phyloP scores from a whole-genome alignment of 768 basidiomycete species.

The Chlorophyllum brunneum region DNA sequence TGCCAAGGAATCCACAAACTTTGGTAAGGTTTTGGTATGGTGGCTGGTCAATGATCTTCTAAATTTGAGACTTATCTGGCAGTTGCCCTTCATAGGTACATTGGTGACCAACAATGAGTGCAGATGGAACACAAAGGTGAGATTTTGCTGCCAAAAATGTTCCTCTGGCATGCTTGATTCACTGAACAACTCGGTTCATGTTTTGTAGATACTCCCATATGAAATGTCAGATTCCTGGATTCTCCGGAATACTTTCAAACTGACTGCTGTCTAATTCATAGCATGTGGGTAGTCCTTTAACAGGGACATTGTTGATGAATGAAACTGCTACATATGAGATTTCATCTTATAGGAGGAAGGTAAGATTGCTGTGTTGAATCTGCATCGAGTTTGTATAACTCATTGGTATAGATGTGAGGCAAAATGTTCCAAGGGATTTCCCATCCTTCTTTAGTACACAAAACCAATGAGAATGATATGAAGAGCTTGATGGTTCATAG shows the following conservation, averaged over 20 bases:
- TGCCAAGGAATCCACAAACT: slow-evolving; percentile 31
- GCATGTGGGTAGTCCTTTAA: slow-evolving; percentile 26
- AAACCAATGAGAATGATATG: slow-evolving; percentile 39
- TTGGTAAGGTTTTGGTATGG: slow-evolving; percentile 15
- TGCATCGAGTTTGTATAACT: slow-evolving; percentile 35
- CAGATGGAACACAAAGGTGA: background rate
- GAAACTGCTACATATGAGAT: slow-evolving; percentile 20
- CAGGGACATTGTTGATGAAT: slow-evolving; percentile 28
- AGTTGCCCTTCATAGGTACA: slow-evolving; percentile 29
- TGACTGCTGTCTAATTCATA: slow-evolving; percentile 20
- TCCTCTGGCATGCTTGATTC: slow-evolving; percentile 23
- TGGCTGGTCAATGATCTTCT: slow-evolving; percentile 29
- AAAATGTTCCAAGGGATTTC: slow-evolving; percentile 25
- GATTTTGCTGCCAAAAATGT: slow-evolving; percentile 31
- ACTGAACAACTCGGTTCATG: slow-evolving; percentile 17
- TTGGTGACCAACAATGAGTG: slow-evolving; percentile 23
- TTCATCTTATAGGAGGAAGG: slow-evolving; percentile 26
- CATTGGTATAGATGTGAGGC: slow-evolving; percentile 30
- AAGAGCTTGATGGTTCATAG: slow-evolving; percentile 34
- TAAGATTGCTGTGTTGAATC: slow-evolving; percentile 30
- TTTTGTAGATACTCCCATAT: slow-evolving; percentile 24
- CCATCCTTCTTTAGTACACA: slow-evolving; percentile 36
- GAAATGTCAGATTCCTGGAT: slow-evolving; percentile 21
- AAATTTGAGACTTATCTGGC: slow-evolving; percentile 19
- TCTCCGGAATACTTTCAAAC: slow-evolving; percentile 7